phyloP scores from a whole-genome alignment of 1,284 basidiomycete species.

The Lentinula novae-zelandiae region DNA sequence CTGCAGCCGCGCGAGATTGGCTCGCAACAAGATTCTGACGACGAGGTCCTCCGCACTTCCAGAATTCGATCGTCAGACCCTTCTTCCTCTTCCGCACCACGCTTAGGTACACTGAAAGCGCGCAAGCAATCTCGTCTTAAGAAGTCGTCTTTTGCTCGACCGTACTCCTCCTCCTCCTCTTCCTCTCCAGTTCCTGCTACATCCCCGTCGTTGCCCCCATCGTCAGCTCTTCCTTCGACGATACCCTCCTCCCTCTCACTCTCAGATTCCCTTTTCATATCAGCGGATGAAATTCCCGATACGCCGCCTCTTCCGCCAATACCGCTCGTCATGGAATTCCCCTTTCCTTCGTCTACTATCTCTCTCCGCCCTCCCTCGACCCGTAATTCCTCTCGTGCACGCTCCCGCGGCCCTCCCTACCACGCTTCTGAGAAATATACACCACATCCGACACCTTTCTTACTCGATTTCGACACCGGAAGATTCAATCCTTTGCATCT shows the following conservation, averaged over 20 bases:
- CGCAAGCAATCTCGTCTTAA: background rate
- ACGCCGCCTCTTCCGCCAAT: background rate
- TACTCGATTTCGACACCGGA: conserved; percentile 10
- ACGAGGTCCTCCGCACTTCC: background rate
- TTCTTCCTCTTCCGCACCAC: background rate
- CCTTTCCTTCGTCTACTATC: background rate
- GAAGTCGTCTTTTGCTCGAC: background rate
- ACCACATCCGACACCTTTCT: background rate
- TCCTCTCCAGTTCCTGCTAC: conserved; percentile 1
- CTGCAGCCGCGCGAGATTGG: background rate
- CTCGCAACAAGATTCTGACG: background rate
- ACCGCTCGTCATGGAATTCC: background rate
- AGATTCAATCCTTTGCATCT: conserved; percentile 46
- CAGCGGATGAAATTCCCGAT: background rate
- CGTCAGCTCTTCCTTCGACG: background rate
- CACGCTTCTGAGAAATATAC: background rate
- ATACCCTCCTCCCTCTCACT: conserved; percentile 3
- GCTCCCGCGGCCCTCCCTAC: background rate
- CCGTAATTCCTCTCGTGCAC: background rate
- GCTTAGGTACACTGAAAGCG: background rate
- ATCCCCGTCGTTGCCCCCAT: background rate
- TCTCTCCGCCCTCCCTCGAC: background rate
- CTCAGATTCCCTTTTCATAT: background rate
- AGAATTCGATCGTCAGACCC: background rate
- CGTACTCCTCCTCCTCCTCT: background rate